Evolutionary conservation across 352 stramenopile species (phyloP).

Genomic region (Pythium pyrilobum): DNA sequence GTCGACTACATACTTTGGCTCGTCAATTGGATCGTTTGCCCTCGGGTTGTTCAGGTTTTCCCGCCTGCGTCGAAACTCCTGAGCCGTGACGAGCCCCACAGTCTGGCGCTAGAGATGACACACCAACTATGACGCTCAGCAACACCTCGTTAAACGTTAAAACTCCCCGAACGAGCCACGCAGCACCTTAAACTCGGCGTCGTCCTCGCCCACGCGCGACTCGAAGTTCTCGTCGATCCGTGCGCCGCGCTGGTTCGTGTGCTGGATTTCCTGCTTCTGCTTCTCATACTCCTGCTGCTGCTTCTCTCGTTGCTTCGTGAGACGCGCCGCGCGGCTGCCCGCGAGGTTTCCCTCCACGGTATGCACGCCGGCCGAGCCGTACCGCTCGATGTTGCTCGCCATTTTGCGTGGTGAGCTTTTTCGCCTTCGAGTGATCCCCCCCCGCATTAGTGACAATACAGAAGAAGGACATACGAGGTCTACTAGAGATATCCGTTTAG

Average conservation of each 20-base stretch:
- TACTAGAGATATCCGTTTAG: conserved; percentile 16
- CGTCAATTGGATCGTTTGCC: conserved; percentile 20
- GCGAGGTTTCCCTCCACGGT: conserved; percentile 97
- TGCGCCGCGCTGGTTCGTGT: conserved; percentile 63
- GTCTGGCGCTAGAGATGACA: conserved; percentile 56
- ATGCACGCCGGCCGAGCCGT: conserved; percentile 87
- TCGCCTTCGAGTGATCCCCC: no score
- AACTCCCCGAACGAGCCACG: no score
- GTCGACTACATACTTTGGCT: no score
- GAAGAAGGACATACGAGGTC: conserved; percentile 6
- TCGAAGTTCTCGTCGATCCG: conserved; percentile 92
- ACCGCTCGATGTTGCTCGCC: conserved; percentile 67
- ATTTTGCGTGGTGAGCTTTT: no score
- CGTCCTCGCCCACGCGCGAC: conserved; percentile 69
- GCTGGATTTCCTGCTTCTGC: conserved; percentile 90
- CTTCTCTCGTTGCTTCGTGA: conserved; percentile 91
- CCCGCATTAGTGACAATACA: conserved; percentile 5
- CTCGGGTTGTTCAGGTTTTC: conserved; percentile 66
- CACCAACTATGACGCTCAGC: not conserved
- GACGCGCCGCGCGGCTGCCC: conserved; percentile 82
- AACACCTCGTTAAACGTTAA: not conserved
- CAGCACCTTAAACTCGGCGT: conserved; percentile 84
- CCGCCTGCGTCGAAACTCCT: conserved; percentile 91
- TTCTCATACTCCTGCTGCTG: conserved; percentile 93
- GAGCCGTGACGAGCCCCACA: conserved; percentile 91